These are phyloP conservation scores for Coemansia sp. DNA, from an alignment of 192 early-diverging fungal genomes.

Conservation along the genomic window DNA sequence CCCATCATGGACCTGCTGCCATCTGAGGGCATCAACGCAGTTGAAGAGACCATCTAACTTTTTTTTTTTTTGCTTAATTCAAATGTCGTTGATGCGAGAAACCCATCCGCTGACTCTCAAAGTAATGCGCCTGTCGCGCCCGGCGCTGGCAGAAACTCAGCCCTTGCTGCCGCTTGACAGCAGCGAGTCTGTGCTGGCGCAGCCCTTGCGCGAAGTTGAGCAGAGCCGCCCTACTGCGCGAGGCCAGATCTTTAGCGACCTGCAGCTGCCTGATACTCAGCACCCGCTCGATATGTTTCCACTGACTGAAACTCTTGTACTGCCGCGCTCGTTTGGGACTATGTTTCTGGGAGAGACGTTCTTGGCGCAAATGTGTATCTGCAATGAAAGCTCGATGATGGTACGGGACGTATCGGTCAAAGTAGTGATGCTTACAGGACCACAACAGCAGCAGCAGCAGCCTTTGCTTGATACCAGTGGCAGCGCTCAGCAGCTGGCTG, in stretches of 20 bases:
- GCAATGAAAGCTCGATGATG: constrained; percentile 71
- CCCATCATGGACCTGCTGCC: constrained; percentile 87
- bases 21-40: constrained; percentile 83
- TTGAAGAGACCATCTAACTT: constrained; percentile 60
- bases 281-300: constrained; percentile 59
- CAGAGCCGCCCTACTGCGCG: constrained; percentile 49
- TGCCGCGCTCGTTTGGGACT: constrained; percentile 84
- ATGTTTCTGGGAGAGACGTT: constrained; percentile 97
- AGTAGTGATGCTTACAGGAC: constrained; percentile 82
- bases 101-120: constrained; percentile 79
- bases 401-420: constrained; percentile 74
- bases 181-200: constrained; percentile 27
- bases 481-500: constrained; percentile 53
- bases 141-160: constrained; percentile 58
- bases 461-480: constrained; percentile 49
- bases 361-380: constrained; percentile 77
- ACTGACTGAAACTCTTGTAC: constrained; percentile 66
- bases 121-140: constrained; percentile 88
- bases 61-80: constrained; percentile 1
- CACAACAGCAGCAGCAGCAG: constrained; percentile 64
- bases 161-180: constrained; percentile 41
- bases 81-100: constrained; percentile 43
- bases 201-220: constrained; percentile 37
- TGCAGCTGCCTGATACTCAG: constrained; percentile 28
- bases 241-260: constrained; percentile 36